phyloP scores from a whole-genome alignment of 345 rosid genomes.

The Heritiera littoralis region DNA sequence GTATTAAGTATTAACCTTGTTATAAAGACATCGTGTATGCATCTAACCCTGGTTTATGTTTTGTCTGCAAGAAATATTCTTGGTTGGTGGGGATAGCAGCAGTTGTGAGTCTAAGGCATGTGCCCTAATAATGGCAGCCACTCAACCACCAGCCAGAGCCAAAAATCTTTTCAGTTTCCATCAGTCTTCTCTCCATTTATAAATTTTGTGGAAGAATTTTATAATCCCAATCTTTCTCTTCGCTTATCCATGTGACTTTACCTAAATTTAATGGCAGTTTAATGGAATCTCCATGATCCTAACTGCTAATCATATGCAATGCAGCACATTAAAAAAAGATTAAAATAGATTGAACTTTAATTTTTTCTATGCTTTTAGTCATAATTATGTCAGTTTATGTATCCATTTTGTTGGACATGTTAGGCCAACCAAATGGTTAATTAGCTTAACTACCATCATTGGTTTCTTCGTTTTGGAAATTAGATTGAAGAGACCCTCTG shows the following conservation, averaged over 20 bases:
- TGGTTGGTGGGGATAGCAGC: conserved; percentile 13
- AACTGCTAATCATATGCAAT: conserved; percentile 16
- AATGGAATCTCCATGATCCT: conserved; percentile 26
- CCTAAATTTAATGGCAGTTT: conserved; percentile 24
- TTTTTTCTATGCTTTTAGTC: conserved; percentile 12
- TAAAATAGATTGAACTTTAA: not conserved
- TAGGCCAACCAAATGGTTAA: conserved; percentile 29
- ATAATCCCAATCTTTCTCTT: not conserved
- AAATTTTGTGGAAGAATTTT: not conserved
- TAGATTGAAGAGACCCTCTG: conserved; percentile 24
- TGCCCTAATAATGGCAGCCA: conserved; percentile 41
- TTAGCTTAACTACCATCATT: conserved; percentile 25
- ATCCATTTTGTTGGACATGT: conserved; percentile 15
- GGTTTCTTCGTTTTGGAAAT: conserved; percentile 30
- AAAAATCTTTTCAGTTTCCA: conserved; percentile 24
- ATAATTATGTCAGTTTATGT: conserved; percentile 26
- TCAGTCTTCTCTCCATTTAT: conserved; percentile 12
- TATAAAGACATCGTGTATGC: not conserved
- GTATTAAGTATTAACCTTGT: not conserved
- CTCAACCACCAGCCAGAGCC: conserved; percentile 36
- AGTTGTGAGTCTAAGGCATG: conserved; percentile 34
- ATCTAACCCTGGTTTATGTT: not conserved
- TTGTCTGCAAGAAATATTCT: not conserved
- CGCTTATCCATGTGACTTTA: conserved; percentile 30
- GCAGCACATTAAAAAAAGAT: not conserved